phyloP scores from a whole-genome alignment of 495 filamentous ascomycete genomes.

The Penicillium crystallinum region DNA sequence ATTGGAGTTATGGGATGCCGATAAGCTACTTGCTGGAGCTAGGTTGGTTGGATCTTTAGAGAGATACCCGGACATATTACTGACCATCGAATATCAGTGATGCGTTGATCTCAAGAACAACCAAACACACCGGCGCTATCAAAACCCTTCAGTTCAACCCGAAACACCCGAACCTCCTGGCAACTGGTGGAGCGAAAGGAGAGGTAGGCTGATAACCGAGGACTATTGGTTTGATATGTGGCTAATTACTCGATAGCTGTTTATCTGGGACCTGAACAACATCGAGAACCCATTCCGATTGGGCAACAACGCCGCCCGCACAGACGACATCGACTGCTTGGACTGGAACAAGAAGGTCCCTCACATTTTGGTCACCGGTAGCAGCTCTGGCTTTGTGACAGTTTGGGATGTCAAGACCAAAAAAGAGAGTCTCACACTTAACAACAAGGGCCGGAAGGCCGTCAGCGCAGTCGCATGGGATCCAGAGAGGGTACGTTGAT shows the following conservation, averaged over 20 bases:
- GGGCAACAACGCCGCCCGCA: constrained; percentile 77
- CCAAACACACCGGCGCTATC: constrained; percentile 88
- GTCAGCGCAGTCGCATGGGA: constrained; percentile 98
- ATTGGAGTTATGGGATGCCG: constrained; percentile 92
- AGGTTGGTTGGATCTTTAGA: constrained; percentile 35
- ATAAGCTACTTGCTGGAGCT: constrained; percentile 67
- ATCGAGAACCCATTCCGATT: constrained; percentile 80
- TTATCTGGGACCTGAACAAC: constrained; percentile 90
- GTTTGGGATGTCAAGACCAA: constrained; percentile 98
- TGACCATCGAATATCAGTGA: constrained; percentile 48
- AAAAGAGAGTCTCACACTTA: constrained; percentile 91
- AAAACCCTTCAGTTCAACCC: constrained; percentile 98
- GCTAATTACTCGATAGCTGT: constrained; percentile 46
- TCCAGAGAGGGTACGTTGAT: constrained; percentile 58
- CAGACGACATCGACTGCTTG: constrained; percentile 89
- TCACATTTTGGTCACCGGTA: constrained; percentile 92
- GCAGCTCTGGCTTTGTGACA: constrained; percentile 90
- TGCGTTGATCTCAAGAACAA: constrained; percentile 78
- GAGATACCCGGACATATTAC: constrained; percentile 1
- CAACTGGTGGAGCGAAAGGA: constrained; percentile 88
- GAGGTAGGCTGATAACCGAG: constrained; percentile 45
- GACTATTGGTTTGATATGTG: neutral
- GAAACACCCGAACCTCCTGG: constrained; percentile 83
- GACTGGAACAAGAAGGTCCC: constrained; percentile 99
- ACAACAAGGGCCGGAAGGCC: constrained; percentile 85